Base-by-base conservation (phyloP, 805 yeast species). In the Metschnikowia dekortorum region DNA sequence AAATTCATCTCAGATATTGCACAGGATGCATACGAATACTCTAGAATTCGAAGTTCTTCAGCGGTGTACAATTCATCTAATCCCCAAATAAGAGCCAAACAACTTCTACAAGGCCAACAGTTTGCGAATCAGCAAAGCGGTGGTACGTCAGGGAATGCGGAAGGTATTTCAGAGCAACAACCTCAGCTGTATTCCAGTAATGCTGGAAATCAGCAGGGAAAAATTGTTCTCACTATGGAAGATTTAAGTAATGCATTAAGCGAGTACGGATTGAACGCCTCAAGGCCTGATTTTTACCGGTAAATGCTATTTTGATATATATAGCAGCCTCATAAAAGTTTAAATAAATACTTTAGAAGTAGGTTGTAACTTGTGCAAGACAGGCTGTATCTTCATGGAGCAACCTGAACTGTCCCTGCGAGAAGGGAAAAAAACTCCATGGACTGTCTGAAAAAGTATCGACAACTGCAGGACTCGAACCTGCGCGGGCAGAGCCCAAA, bases 1-100 rank as follows among this genome's bases (percentile, higher is more conserved):
- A 94, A 94, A 64, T 94, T 94, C 65, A 80, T 94, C 29, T 83
- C 91, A 53, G 99, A 94, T 65, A 84, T 94, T 31, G 97, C 99
- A 1, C 89, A 90, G 13, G 98, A 94, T 63, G 97, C 99, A 0
- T 94, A 89, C 64, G 99, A 94, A 65, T 91, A 89, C 64, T 87
- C 96, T 8, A 75, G 98, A 53, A 94, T 94, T 57, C 79, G 98
- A 54, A 88, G 94, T n/a, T 75, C 88, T 4, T 82, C 89, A 10
- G 83, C 96, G 0, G 95, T 91, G n/a, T 84, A 87, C 60, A 84
- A 85, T 60, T 82, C 96, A 4, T 77, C 87, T 40, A 89, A 89
- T 62, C 96, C 96, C 7, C 96, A 88, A 64, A 85, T 83, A 1
- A 76, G 95, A 61, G 95, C 94, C 0, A 79, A 89, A 59, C 92